Evolutionary conservation across 2,329 filamentous ascomycete species (phyloP).

Genomic region (Trichophyton simii): DNA sequence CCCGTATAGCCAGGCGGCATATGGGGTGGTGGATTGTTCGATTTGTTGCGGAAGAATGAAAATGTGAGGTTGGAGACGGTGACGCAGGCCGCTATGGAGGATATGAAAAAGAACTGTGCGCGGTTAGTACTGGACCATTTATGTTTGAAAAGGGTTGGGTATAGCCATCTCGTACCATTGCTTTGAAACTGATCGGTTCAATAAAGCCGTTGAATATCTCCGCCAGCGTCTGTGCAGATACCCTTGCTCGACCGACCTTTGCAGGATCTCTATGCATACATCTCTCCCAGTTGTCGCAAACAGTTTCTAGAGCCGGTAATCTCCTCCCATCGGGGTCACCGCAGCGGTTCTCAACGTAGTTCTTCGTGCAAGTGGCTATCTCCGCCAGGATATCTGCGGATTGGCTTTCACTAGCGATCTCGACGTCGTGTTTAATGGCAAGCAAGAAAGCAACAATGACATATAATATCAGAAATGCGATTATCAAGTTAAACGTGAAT

Average conservation of each 20-base stretch:
- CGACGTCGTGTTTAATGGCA: slow-evolving; percentile 62
- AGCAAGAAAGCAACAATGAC: slow-evolving; percentile 56
- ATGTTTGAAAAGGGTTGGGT: background rate
- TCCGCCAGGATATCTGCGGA: slow-evolving; percentile 57
- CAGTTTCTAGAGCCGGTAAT: slow-evolving; percentile 56
- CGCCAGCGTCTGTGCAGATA: slow-evolving; percentile 78
- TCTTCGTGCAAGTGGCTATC: slow-evolving; percentile 58
- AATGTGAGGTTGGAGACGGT: slow-evolving; percentile 50
- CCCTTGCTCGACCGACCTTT: slow-evolving; percentile 62
- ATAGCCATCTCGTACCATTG: slow-evolving; percentile 42
- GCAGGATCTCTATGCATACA: slow-evolving; percentile 80
- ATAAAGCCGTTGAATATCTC: slow-evolving; percentile 91
- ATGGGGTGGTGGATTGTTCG: slow-evolving; percentile 23
- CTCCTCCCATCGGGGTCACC: slow-evolving; percentile 43
- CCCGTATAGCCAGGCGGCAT: slow-evolving; percentile 20
- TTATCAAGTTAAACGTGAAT: slow-evolving; percentile 40
- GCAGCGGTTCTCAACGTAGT: slow-evolving; percentile 69
- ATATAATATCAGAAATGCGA: slow-evolving; percentile 43
- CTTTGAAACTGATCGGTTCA: slow-evolving; percentile 78
- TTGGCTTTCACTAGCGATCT: slow-evolving; percentile 56
- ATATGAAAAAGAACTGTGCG: slow-evolving; percentile 27
- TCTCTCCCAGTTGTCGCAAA: slow-evolving; percentile 69
- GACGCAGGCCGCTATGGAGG: slow-evolving; percentile 37
- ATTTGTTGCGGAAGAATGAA: slow-evolving; percentile 39
- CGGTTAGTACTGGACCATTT: slow-evolving; percentile 12